Conservation (phyloP, 257 asterid species). For the Nicotiana obtusifolia region DNA sequence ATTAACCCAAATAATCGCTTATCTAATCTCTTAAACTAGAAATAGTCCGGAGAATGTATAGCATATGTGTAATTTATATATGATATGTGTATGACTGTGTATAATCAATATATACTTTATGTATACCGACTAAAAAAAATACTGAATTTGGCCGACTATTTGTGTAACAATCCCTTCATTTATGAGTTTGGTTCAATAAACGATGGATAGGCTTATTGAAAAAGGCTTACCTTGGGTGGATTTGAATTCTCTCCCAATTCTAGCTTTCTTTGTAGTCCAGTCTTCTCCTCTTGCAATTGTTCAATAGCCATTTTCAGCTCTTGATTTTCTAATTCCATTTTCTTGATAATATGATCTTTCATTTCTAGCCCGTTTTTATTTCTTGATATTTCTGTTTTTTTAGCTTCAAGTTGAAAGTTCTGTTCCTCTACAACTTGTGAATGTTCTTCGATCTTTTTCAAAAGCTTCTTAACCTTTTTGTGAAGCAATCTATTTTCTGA, state of each 20-base stretch:
- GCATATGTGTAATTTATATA: too few relatives aligned
- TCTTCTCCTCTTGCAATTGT: conserved; percentile 29
- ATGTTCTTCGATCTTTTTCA: conserved; percentile 21
- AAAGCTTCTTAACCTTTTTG: conserved; percentile 41
- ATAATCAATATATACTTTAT: too few relatives aligned
- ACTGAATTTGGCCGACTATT: too few relatives aligned
- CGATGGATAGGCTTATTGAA: not conserved
- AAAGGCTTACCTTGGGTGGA: conserved; percentile 31
- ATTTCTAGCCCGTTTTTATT: conserved; percentile 23
- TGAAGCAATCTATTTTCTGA: conserved; percentile 39
- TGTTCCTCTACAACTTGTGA: conserved; percentile 22
- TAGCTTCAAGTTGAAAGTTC: conserved; percentile 24
- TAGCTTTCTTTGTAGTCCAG: conserved; percentile 17
- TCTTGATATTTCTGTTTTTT: conserved; percentile 35
- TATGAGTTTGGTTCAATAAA: too few relatives aligned
- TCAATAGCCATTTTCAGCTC: conserved; percentile 26
- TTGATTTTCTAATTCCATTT: conserved; percentile 36
- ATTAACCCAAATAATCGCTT: too few relatives aligned
- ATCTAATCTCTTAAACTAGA: too few relatives aligned
- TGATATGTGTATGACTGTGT: too few relatives aligned
- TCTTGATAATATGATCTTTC: conserved; percentile 22
- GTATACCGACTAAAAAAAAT: too few relatives aligned
- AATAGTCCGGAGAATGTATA: too few relatives aligned
- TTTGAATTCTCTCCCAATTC: conserved; percentile 29
- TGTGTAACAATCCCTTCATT: too few relatives aligned